Evolutionary conservation across 495 filamentous ascomycete genomes (phyloP), one percentile per base, ranked within the genome.

Genomic region (Aspergillus kassunensis): DNA sequence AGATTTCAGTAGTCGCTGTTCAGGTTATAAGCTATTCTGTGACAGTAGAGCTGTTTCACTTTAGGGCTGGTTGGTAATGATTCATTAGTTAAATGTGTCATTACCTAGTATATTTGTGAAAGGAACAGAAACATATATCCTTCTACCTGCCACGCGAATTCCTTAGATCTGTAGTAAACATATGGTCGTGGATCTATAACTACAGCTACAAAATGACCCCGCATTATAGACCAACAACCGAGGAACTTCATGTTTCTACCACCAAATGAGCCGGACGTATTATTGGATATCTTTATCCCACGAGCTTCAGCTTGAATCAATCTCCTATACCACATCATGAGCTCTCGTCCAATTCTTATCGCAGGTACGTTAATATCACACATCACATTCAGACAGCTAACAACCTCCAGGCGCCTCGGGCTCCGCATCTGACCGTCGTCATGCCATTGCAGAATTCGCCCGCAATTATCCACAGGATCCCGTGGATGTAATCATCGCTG

Each of bases 401-500:
- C 12, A 12, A 36, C 42, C 2, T 29, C 12, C 19, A 66, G 65
- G 64, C 41, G 72, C 74, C 39, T 83, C 79, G 18, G 80, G 80
- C 56, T 74, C 76, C 51, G 69, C 73, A n/a, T 76, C 76, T 15
- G 80, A 82, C 59, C 75, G 80, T 10, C 77, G 78, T 36, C 68
- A 79, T 70, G 80, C 77, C 12, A 80, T 83, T 54, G 65, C 68
- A 10, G 65, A 73, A 36, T 74, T 83, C 51, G 79, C 80, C 8
- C 63, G 60, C 12, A 72, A 79, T 48, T 59, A 67, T 43, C 64
- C 70, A n/a, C 62, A 56, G 31, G 79, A 81, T 33, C 77, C 73
- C 0, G 67, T 82, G 27, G 78, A 82, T 63, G 75, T 83, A 12
- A 77, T 83, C 20, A 76, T 73, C 18, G 78, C 77, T 11, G 80